Evolutionary conservation across 345 rosid genomes (phyloP), one percentile per base, ranked within the genome.

Genomic region (Murraya paniculata): DNA sequence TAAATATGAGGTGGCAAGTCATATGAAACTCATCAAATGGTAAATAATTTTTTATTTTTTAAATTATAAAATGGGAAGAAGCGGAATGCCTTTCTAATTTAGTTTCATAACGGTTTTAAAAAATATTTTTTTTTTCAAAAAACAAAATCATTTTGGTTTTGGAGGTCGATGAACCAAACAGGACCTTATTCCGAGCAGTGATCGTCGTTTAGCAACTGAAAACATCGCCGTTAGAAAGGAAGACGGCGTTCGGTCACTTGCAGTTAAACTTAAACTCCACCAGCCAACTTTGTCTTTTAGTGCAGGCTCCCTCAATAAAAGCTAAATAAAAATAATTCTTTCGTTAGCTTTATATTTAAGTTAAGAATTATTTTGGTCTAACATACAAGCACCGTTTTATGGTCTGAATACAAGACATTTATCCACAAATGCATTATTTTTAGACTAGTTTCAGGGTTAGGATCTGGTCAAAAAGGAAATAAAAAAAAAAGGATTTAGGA

Each of bases 231-330:
- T 73, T 75, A 7, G 68, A 55, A 70, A 53, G 2, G 31, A 38
- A 11, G 73, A 28, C 57, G 71, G n/a, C 78, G 77, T 78, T 68
- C 31, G 56, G 24, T 56, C 25, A 61, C 9, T 61, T 38, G 56
- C 13, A 7, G 16, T 45, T 71, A 64, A 75, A 64, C 33, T 2
- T 3, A 16, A 41, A 41, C 50, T 3, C 31, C 56, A 55, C 39
- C 71, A 41, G 25, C 55, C 48, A 18, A 33, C 48, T 66, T 78
- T 84, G 82, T 80, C 82, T 53, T 72, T 75, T 70, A 45, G 79
- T 50, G 86, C 79, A 64, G 68, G 71, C 79, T 64, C 33, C 30
- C 58, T 53, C 30, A 9, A 45, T 77, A 68, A 73, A 68, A 69
- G 35, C 14, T 19, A 28, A 74, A 61, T 4, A 50, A 73, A 27